Evolutionary conservation across 2,329 filamentous ascomycete species (phyloP), one percentile per base, ranked within the genome.

Genomic region (Aspergillus quadricinctus): DNA sequence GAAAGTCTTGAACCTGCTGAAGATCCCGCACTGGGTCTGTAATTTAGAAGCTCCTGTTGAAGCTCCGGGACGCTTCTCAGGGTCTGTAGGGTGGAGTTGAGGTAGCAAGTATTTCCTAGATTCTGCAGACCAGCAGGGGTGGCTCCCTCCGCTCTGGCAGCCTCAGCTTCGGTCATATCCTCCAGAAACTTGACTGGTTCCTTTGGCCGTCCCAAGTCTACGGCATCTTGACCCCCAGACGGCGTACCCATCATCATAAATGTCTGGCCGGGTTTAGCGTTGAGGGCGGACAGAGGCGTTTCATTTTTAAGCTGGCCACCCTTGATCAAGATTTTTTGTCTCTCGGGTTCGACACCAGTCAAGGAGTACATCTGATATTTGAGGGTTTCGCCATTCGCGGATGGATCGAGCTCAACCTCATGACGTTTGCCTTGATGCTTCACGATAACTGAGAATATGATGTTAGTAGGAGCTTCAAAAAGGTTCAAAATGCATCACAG

Each of bases 171-270:
- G 27, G 90, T 95, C 93, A 99, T 97, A 73, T 99, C 94, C 76
- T 99, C 94, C 61, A 96, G 77, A 67, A 99, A 99, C 75, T 89
- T 94, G 69, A 92, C 82, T 64, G 84, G 82, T 69, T 95, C 88
- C 70, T 88, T 89, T 31, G 94, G 94, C 53, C 80, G 78, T 52
- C 88, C 85, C 57, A 87, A 80, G 29, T 89, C 80, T 21, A 76
- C 81, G 17, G 78, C 75, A 35, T 75, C 78, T 45, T 81, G 82
- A 51, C 83, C 85, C 14, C 84, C 85, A 21, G 88, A 86, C 3
- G 93, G 89, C 3, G 90, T 94, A 40, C 95, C 95, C 83, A 99
- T 90, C 89, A 99, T 95, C 87, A 96, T 96, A 72, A 99, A 89
- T 23, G 80, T 83, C 74, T 96, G 90, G 55, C 89, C 89, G 35